Conservation (phyloP, 2,329 filamentous ascomycete genomes). For the Lachnellula arida region DNA sequence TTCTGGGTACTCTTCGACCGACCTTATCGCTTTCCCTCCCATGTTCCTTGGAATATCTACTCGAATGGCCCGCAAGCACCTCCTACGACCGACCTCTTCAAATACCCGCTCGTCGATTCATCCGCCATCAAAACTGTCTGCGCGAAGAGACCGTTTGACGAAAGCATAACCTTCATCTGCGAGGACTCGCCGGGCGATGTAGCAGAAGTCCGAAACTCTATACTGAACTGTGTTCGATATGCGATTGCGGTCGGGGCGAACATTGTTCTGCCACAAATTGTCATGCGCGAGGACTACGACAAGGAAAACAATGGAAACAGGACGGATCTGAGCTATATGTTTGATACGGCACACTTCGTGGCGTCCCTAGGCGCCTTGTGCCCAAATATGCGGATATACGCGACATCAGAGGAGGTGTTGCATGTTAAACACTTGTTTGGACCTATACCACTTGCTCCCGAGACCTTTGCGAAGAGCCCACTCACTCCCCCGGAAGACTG, state of each 20-base stretch:
- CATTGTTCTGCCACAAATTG: slow-evolving; percentile 22
- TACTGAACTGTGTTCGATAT: slow-evolving; percentile 29
- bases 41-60: slow-evolving; percentile 20
- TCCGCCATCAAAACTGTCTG: slow-evolving; percentile 20
- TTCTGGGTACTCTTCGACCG: slow-evolving; percentile 20
- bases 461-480: too few species aligned
- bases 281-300: slow-evolving; percentile 11
- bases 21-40: slow-evolving; percentile 17
- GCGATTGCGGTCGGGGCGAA: slow-evolving; percentile 27
- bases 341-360: slow-evolving; percentile 23
- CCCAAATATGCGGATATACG: slow-evolving; percentile 19
- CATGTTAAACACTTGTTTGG: slow-evolving; percentile 8
- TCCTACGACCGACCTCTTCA: slow-evolving; percentile 17
- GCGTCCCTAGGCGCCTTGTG: slow-evolving; percentile 20
- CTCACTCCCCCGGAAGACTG: too few species aligned
- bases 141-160: slow-evolving; percentile 21
- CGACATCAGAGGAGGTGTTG: slow-evolving; percentile 7
- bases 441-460: too few species aligned
- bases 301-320: slow-evolving; percentile 10
- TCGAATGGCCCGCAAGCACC: slow-evolving; percentile 13
- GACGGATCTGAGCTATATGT: slow-evolving; percentile 22
- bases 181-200: slow-evolving; percentile 23
- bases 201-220: slow-evolving; percentile 28
- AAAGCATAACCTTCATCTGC: slow-evolving; percentile 24
- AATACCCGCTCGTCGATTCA: slow-evolving; percentile 21